Base-by-base conservation (phyloP, 352 stramenopile genomes). In the Pythium monospermum region DNA sequence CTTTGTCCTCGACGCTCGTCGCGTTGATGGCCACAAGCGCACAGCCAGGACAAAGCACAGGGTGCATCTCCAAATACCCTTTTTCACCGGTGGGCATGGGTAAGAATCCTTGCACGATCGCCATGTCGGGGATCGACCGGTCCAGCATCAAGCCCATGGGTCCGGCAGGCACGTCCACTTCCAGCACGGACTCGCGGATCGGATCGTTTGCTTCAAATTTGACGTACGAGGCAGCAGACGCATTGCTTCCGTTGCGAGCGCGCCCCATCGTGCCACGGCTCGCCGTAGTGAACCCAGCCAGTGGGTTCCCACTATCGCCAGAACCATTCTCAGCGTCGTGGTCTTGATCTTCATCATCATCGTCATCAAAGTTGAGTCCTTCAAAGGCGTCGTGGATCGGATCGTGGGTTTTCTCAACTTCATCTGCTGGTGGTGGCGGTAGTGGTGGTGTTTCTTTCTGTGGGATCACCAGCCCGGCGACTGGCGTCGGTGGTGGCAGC, bases 131-230 rank as follows among this genome's bases (percentile, higher is more conserved):
- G 48, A 91, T 89, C 4, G 79, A 87, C 16, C 77, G 76, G 49
- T 94, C 83, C 16, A 94, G 63, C 61, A 92, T 73, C 33, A 94
- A 64, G 21, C 83, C 83, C 79, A 94, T 91, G 0, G 83, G 81
- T 49, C 83, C 83, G 21, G 81, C 66, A 7, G 81, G 81, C 0
- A 94, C 61, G 11, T 94, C 83, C 10, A 90, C 78, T 58, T 94
- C 83, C 12, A 94, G 42, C 47, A 92, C 76, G 11, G 92, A 79
- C 66, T 94, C 83, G 21, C 77, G 76, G 22, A 85, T 55, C 5
- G 71, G 66, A 26, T 85, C 76, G 21, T 49, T 76, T n/a, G 65
- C 60, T 51, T 54, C 40, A 30, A 53, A 30, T 46, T 38, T 66
- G 47, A 57, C 35, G 16, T 48, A 40, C 10, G 42, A 15, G 22